phyloP scores from a whole-genome alignment of 1,139 yeast species.

The Diutina siamensis region DNA sequence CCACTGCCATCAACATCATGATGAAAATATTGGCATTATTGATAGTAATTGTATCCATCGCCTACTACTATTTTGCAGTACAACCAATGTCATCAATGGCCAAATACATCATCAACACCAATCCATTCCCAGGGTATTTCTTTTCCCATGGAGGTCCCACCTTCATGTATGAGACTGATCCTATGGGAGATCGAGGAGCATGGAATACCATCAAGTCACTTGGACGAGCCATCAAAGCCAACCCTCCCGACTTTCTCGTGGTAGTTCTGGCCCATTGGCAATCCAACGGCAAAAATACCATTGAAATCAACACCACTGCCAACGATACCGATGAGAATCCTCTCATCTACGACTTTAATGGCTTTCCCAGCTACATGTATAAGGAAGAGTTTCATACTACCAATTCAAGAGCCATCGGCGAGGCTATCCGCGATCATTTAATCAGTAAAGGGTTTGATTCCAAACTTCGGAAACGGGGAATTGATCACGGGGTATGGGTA shows the following conservation, averaged over 20 bases:
- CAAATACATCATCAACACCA: constrained; percentile 6
- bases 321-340: constrained; percentile 17
- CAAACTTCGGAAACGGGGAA: constrained; percentile 40
- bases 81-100: not conserved
- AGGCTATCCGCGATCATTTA: constrained; percentile 31
- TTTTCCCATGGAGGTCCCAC: constrained; percentile 76
- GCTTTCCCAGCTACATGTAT: constrained; percentile 58
- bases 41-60: not conserved
- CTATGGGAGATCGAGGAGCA: constrained; percentile 44
- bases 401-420: constrained; percentile 30
- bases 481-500: constrained; percentile 80
- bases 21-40: not conserved
- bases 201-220: constrained; percentile 36
- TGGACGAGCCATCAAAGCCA: constrained; percentile 38
- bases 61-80: not conserved
- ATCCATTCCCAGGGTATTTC: constrained; percentile 46
- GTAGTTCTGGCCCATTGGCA: constrained; percentile 77
- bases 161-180: constrained; percentile 41
- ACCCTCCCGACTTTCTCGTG: constrained; percentile 54
- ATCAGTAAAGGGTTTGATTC: constrained; percentile 31
- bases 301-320: constrained; percentile 36
- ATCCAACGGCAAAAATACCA: constrained; percentile 24
- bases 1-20: too few species aligned
- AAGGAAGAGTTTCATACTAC: constrained; percentile 45
- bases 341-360: constrained; percentile 62